phyloP scores from a whole-genome alignment of 371 early-diverging fungal species.

The Circinella umbellata region DNA sequence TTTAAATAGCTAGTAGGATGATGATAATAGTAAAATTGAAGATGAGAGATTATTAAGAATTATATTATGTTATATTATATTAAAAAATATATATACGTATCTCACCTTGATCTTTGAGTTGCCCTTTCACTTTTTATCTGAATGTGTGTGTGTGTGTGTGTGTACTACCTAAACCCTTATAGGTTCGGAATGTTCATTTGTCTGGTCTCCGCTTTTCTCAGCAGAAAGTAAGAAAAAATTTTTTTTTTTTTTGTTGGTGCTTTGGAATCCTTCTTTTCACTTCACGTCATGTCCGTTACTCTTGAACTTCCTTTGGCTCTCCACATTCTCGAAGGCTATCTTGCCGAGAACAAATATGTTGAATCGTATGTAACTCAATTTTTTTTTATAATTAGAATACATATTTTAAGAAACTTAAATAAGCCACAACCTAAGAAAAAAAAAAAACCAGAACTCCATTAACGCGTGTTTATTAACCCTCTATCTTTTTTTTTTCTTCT shows the following conservation, averaged over 20 bases:
- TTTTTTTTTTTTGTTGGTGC: slow-evolving; percentile 15
- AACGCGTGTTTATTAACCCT: slow-evolving; percentile 3
- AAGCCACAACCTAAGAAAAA: background rate
- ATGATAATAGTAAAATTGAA: no score
- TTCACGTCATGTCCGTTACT: slow-evolving; percentile 59
- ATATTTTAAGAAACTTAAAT: background rate
- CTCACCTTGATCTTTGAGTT: no score
- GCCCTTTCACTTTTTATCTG: no score
- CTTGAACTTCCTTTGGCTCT: slow-evolving; percentile 63
- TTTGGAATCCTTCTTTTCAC: slow-evolving; percentile 18
- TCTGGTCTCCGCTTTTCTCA: background rate
- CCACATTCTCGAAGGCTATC: slow-evolving; percentile 74
- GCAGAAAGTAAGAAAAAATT: slow-evolving; percentile 4
- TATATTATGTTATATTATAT: no score
- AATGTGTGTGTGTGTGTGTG: no score
- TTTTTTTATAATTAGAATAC: background rate
- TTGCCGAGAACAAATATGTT: slow-evolving; percentile 76
- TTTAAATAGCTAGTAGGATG: no score
- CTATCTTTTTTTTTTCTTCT: no score
- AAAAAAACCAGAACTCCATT: no score
- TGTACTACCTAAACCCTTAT: no score
- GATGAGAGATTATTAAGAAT: no score
- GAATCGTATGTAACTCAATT: slow-evolving; percentile 56
- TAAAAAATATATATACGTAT: no score
- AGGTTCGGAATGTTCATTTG: background rate